Conservation (phyloP, 495 filamentous ascomycete genomes). For the Aspergillus panamensis region DNA sequence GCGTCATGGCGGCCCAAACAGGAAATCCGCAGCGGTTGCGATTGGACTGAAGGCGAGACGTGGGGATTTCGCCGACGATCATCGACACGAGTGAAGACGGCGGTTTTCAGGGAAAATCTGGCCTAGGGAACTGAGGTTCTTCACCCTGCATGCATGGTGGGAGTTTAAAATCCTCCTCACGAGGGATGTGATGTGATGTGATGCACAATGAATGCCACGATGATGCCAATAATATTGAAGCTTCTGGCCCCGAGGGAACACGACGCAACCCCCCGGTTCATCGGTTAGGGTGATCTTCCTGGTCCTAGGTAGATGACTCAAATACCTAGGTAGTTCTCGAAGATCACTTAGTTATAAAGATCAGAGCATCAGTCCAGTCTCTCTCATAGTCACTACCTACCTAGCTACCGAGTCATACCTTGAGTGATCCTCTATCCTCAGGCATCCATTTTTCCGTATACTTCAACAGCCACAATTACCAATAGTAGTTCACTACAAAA, state of each 20-base stretch:
- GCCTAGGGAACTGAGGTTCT: not conserved
- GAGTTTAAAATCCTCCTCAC: not conserved
- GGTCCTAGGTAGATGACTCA: not conserved
- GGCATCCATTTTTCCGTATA: too few species aligned
- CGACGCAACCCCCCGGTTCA: not conserved
- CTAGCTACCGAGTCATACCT: too few species aligned
- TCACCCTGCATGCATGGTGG: not conserved
- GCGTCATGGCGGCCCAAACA: slow-evolving; percentile 35
- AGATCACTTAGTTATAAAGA: too few species aligned
- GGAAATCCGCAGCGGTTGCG: slow-evolving; percentile 7
- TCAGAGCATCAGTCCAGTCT: too few species aligned
- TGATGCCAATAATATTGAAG: not conserved
- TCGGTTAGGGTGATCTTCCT: too few species aligned
- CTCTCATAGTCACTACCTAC: too few species aligned
- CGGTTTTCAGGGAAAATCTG: not conserved
- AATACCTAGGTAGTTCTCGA: too few species aligned
- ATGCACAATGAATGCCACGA: not conserved
- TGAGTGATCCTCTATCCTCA: too few species aligned
- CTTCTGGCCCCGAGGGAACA: not conserved
- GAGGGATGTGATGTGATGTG: not conserved
- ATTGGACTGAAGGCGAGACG: not conserved
- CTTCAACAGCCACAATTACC: slow-evolving; percentile 6
- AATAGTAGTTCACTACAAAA: not conserved
- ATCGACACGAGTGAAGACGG: not conserved
- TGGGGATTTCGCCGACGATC: not conserved